Evolutionary conservation across 805 yeast genomes (phyloP).

Genomic region (Saturnispora halmiae): DNA sequence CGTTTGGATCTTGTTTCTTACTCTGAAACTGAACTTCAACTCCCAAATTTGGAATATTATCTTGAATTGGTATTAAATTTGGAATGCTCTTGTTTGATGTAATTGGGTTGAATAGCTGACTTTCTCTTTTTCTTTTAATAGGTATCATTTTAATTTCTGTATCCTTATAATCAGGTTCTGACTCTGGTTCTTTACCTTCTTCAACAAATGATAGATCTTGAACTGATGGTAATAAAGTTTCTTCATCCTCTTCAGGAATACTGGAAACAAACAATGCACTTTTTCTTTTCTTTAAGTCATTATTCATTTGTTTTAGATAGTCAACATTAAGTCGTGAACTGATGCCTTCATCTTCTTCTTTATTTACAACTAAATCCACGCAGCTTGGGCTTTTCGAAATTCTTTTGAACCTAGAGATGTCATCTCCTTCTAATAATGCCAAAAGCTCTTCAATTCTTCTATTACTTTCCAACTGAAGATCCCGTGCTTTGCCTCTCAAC

Average conservation of each 20-base stretch:
- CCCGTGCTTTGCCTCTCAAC: constrained; percentile 10
- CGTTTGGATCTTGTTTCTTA: constrained; percentile 4
- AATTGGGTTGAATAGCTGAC: constrained; percentile 1
- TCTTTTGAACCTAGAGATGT: neutral
- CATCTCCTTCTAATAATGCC: neutral
- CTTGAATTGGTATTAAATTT: neutral
- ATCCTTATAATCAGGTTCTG: constrained; percentile 23
- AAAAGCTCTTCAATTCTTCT: constrained; percentile 8
- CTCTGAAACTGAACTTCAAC: neutral
- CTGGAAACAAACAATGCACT: constrained; percentile 28
- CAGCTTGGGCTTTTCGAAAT: neutral
- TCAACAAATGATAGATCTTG: constrained; percentile 10
- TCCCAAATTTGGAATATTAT: constrained; percentile 5
- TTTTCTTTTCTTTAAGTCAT: constrained; percentile 34
- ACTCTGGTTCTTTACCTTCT: constrained; percentile 5
- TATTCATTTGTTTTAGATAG: constrained; percentile 11
- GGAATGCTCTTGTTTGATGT: constrained; percentile 13
- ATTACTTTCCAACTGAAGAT: constrained; percentile 11
- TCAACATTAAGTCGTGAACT: constrained; percentile 5
- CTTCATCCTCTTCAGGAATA: neutral
- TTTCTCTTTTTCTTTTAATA: constrained; percentile 8
- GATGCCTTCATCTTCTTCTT: too few relatives aligned
- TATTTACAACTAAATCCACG: too few relatives aligned
- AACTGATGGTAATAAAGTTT: neutral
- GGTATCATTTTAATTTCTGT: constrained; percentile 9